A percentile compares a stretch with the other conserved stretches of the same genome.
These are phyloP conservation scores for Phytomonas sp. DNA, from an alignment of 208 protist species.

Conservation along the genomic window DNA sequence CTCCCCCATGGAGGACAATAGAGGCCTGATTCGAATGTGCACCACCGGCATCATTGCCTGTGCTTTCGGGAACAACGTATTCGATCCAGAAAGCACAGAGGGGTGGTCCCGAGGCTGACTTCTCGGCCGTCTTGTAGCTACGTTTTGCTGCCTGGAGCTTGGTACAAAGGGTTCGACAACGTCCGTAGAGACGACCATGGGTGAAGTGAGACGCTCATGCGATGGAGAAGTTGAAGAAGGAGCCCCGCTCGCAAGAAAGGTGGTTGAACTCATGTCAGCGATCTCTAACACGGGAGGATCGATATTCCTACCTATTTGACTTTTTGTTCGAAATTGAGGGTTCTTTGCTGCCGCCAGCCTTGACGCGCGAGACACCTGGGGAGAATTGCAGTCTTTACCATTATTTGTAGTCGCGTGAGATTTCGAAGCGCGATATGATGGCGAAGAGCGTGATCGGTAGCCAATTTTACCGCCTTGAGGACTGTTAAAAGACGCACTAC, in stretches of 20 bases:
- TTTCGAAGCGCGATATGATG: not conserved
- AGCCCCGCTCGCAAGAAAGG: not conserved
- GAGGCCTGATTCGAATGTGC: constrained; percentile 72
- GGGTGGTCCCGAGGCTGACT: not conserved
- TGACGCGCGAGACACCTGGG: not conserved
- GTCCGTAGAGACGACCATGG: not conserved
- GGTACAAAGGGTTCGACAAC: not conserved
- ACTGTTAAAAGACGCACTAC: too few relatives aligned
- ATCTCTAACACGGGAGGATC: not conserved
- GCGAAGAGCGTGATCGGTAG: not conserved
- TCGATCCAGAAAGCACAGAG: not conserved
- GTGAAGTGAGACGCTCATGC: not conserved
- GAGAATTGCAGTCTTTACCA: not conserved
- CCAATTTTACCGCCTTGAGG: too few relatives aligned
- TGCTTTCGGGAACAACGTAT: not conserved
- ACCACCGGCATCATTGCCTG: constrained; percentile 45
- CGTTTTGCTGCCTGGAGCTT: not conserved
- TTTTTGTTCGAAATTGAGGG: not conserved
- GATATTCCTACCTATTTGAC: not conserved
- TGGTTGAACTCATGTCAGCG: not conserved
- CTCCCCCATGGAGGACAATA: constrained; percentile 60
- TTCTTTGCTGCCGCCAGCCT: not conserved
- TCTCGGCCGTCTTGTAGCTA: not conserved
- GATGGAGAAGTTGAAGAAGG: not conserved
- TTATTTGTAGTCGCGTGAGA: not conserved